Evolutionary conservation across 345 rosid genomes (phyloP).

Genomic region (Camelina hispida): DNA sequence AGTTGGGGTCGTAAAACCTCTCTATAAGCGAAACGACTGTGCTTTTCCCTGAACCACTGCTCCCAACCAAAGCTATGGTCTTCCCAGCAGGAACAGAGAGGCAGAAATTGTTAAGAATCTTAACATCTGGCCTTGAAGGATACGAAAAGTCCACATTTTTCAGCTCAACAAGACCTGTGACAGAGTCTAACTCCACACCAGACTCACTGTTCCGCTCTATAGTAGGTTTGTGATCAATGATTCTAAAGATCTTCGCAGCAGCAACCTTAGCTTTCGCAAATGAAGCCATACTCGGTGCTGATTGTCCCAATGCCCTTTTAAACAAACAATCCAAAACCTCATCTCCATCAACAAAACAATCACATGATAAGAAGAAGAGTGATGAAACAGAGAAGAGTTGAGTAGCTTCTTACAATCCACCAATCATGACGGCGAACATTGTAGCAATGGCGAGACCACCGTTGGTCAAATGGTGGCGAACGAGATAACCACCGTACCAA

Average conservation of each 20-base stretch:
- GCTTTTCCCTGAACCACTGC: slow-evolving; percentile 99
- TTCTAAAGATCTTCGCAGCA: slow-evolving; percentile 84
- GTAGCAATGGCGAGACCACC: slow-evolving; percentile 97
- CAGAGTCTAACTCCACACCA: slow-evolving; percentile 68
- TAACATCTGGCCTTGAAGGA: slow-evolving; percentile 87
- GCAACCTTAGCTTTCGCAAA: slow-evolving; percentile 94
- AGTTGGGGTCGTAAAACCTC: slow-evolving; percentile 88
- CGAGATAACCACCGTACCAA: slow-evolving; percentile 96
- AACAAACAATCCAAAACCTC: slow-evolving; percentile 23
- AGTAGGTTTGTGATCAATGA: slow-evolving; percentile 81
- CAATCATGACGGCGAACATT: slow-evolving; percentile 97
- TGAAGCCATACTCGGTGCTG: slow-evolving; percentile 94
- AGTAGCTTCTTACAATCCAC: slow-evolving; percentile 88
- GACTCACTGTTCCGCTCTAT: slow-evolving; percentile 70
- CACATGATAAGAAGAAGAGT: background rate
- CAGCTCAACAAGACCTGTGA: slow-evolving; percentile 79
- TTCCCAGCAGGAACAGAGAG: slow-evolving; percentile 93
- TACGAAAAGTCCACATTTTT: slow-evolving; percentile 84
- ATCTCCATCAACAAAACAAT: background rate
- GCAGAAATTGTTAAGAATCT: slow-evolving; percentile 70
- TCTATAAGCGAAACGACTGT: slow-evolving; percentile 94
- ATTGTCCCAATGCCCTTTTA: slow-evolving; percentile 82
- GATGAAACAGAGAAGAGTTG: slow-evolving; percentile 25
- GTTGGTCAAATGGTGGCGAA: slow-evolving; percentile 87
- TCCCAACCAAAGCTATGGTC: slow-evolving; percentile 96